Evolutionary conservation across 2,329 filamentous ascomycete genomes (phyloP).

Genomic region (Neophaeococcomyces mojaviensis): DNA sequence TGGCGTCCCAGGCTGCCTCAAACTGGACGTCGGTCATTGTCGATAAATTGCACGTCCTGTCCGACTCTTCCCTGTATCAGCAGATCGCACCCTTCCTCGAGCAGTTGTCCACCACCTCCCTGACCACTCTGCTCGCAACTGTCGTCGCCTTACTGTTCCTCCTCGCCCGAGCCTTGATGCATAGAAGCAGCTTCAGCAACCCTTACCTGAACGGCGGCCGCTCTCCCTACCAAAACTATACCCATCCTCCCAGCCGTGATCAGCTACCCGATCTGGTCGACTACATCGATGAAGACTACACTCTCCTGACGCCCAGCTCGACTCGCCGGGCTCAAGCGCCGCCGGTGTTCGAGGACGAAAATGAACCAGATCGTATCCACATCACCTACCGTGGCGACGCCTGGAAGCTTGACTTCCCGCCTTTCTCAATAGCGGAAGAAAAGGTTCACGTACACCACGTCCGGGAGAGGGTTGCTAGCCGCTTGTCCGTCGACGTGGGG

Average conservation of each 20-base stretch:
- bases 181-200: slow-evolving; percentile 14
- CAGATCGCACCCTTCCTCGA: slow-evolving; percentile 10
- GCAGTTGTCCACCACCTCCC: slow-evolving; percentile 18
- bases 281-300: slow-evolving; percentile 8
- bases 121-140: slow-evolving; percentile 21
- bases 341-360: slow-evolving; percentile 23
- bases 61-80: not conserved
- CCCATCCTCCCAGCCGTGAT: not conserved
- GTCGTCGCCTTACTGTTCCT: slow-evolving; percentile 22
- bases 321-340: not conserved
- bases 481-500: slow-evolving; percentile 27
- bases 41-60: slow-evolving; percentile 6
- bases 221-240: slow-evolving; percentile 6
- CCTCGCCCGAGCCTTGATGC: slow-evolving; percentile 21
- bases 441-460: slow-evolving; percentile 35
- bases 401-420: slow-evolving; percentile 37
- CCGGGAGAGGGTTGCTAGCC: slow-evolving; percentile 32
- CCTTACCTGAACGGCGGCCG: slow-evolving; percentile 4
- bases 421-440: slow-evolving; percentile 42
- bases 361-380: slow-evolving; percentile 36
- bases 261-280: slow-evolving; percentile 4
- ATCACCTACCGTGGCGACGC: slow-evolving; percentile 36
- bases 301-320: not conserved
- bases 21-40: slow-evolving; percentile 8
- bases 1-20: slow-evolving; percentile 6